Base-by-base conservation (phyloP, 1,284 basidiomycete genomes). In the Apiotrichum laibachii region DNA sequence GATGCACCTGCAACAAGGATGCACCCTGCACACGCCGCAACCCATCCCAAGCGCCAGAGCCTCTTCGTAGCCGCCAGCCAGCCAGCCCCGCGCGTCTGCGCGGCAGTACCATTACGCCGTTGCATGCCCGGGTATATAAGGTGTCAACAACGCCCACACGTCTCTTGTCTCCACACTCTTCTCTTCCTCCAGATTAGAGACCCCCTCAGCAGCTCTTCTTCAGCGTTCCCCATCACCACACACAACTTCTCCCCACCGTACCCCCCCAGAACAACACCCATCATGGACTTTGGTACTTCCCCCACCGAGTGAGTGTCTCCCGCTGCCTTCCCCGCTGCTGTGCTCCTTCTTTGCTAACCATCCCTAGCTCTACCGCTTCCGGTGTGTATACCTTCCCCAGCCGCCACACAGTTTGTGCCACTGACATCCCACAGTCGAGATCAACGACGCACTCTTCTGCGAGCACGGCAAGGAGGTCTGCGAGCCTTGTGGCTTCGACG, bases 381-480 rank as follows among this genome's bases (percentile, higher is more conserved):
- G 56, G 60, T 64, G 40, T 43, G 56, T 54, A 19, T 13, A 34
- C 8, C 31, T 31, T 31, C 8, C 13, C 4, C n/a, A 56, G 60
- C 16, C 45, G 15, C 35, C 15, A 11, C 1, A 5, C 45, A 15
- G 22, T 46, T 13, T 11, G 12, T 37, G 5, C 49, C 19, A 21
- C 56, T 62, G 21, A 56, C 60, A 12, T 40, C 26, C 39, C 39
- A 11, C 58, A 76, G 71, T 80, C 69, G 78, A 80, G 64, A 69
- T 80, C 69, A 77, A 77, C 70, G 77, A 80, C 63, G 73, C 72
- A 37, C 68, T 78, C 63, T 79, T 80, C 70, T 80, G 78, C 65
- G 73, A 78, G 61, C 78, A 80, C 61, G 72, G 70, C 40, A 72
- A 77, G 52, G 78, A 80, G 67, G 72, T 79, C 48, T 78, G 76